Conservation (phyloP, 768 basidiomycete genomes). For the Suillus discolor region DNA sequence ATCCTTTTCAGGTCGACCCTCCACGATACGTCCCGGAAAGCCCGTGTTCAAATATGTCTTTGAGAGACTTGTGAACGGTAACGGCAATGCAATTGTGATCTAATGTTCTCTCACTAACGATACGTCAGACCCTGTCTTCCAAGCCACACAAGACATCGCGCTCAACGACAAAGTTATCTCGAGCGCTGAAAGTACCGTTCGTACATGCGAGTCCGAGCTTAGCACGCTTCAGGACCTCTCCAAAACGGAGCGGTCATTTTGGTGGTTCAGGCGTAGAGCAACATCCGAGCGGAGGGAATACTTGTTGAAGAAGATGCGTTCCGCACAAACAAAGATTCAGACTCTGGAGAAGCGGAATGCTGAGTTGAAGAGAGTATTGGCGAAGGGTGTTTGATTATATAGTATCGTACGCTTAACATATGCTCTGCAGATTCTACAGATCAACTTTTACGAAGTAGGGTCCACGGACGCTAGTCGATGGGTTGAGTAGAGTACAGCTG, state of each 20-base stretch:
- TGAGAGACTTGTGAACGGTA: conserved; percentile 77
- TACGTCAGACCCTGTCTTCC: conserved; percentile 69
- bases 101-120: conserved; percentile 4
- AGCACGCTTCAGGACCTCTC: conserved; percentile 63
- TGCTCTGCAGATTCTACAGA: background rate
- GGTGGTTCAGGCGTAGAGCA: conserved; percentile 50
- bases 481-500: background rate
- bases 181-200: conserved; percentile 63
- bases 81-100: background rate
- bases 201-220: conserved; percentile 77
- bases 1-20: conserved; percentile 67
- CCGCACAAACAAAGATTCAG: conserved; percentile 68
- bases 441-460: background rate
- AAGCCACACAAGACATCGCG: conserved; percentile 78
- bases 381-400: conserved; percentile 35
- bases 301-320: conserved; percentile 74
- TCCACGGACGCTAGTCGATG: background rate
- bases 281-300: conserved; percentile 63
- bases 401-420: background rate
- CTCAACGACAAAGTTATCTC: conserved; percentile 72
- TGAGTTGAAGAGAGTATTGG: conserved; percentile 62
- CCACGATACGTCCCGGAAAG: conserved; percentile 84
- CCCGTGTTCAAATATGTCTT: conserved; percentile 90
- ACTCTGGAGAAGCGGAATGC: conserved; percentile 70
- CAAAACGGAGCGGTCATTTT: conserved; percentile 47